Evolutionary conservation across 23 red algal species (phyloP).

Genomic region (Gracilariopsis chorda): DNA sequence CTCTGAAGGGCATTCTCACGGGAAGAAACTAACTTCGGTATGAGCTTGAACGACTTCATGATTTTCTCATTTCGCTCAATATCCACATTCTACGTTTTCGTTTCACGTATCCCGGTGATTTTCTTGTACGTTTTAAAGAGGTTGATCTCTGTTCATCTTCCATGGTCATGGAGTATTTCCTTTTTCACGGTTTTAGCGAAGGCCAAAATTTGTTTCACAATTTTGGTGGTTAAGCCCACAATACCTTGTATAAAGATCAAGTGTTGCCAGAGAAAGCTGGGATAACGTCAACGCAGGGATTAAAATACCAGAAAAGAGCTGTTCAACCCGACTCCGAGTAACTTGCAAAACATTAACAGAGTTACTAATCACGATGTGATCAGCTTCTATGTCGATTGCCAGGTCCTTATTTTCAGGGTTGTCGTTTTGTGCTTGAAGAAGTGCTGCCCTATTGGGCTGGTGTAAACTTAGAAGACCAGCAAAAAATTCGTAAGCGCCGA

Average conservation of each 20-base stretch:
- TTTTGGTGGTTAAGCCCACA: background rate
- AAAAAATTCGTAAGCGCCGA: background rate
- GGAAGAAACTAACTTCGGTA: slow-evolving; percentile 12
- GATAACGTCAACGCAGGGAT: background rate
- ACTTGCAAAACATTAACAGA: slow-evolving; percentile 8
- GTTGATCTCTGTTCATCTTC: background rate
- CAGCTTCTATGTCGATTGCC: background rate
- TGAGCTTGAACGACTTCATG: background rate
- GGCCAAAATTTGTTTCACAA: background rate
- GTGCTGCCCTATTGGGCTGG: slow-evolving; percentile 7
- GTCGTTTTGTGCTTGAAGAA: background rate
- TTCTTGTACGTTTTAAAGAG: background rate
- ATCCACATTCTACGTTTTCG: background rate
- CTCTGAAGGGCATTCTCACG: slow-evolving; percentile 5
- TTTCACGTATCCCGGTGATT: slow-evolving; percentile 35
- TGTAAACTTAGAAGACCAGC: slow-evolving; percentile 15
- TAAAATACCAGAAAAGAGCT: background rate
- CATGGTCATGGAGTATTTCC: background rate
- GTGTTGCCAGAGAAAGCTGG: background rate
- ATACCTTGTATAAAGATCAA: slow-evolving; percentile 12
- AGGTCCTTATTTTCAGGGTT: background rate
- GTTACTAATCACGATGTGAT: background rate
- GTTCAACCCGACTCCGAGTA: background rate
- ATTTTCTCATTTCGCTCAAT: background rate
- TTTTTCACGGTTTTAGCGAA: background rate